These are phyloP conservation scores for Halophytophthora batemanensis DNA, from an alignment of 352 stramenopile genomes.

Conservation along the genomic window DNA sequence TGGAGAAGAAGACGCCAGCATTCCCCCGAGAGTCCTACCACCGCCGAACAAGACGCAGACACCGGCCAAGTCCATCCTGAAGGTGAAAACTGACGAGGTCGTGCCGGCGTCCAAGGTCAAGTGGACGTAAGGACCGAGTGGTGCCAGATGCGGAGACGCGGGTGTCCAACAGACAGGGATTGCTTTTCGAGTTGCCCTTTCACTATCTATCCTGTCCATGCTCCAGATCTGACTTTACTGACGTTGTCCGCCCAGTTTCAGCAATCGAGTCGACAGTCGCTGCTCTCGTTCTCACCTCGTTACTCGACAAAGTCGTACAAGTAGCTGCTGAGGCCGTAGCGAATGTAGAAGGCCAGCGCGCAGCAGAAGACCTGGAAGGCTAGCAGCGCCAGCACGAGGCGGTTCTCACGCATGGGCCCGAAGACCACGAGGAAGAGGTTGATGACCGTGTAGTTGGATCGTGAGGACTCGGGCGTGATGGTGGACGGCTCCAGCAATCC, in stretches of 20 bases:
- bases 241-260: background rate
- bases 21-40: slow-evolving; percentile 23
- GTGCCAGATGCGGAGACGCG: no score
- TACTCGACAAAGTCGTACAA: slow-evolving; percentile 89
- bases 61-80: slow-evolving; percentile 61
- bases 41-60: slow-evolving; percentile 37
- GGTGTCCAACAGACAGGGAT: no score
- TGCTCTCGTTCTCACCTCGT: slow-evolving; percentile 30
- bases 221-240: background rate
- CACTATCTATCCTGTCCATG: background rate
- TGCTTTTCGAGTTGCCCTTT: no score
- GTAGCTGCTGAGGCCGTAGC: slow-evolving; percentile 82
- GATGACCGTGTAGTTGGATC: slow-evolving; percentile 88
- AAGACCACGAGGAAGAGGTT: slow-evolving; percentile 86
- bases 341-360: slow-evolving; percentile 75
- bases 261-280: background rate
- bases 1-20: slow-evolving; percentile 10
- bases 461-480: slow-evolving; percentile 81
- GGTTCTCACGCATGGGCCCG: slow-evolving; percentile 78
- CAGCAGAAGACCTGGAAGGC: slow-evolving; percentile 76
- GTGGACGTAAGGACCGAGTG: slow-evolving; percentile 26
- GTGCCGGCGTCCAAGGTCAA: slow-evolving; percentile 32
- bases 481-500: slow-evolving; percentile 91
- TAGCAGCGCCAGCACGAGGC: slow-evolving; percentile 63
- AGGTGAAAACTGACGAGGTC: slow-evolving; percentile 32